Conservation (phyloP, 163 green algal genomes). For the Scenedesmus sp. region DNA sequence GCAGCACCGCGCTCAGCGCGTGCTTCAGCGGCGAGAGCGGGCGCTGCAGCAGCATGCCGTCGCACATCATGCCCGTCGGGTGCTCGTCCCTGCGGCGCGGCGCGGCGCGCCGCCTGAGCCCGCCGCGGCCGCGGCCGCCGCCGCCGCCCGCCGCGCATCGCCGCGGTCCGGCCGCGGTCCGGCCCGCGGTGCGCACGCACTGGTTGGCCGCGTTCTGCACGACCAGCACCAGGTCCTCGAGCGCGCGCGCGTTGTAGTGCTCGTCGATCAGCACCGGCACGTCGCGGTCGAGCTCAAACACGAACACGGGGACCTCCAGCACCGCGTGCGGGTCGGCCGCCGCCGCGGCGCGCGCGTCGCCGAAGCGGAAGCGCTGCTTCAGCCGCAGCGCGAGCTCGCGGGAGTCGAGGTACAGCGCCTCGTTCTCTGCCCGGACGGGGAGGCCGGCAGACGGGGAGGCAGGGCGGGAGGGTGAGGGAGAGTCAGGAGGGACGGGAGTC, state of each 20-base stretch:
- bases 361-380: not conserved
- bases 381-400: slow-evolving; percentile 37
- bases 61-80: slow-evolving; percentile 71
- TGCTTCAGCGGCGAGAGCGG: slow-evolving; percentile 62
- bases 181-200: slow-evolving; percentile 3
- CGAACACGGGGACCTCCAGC: slow-evolving; percentile 59
- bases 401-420: slow-evolving; percentile 41
- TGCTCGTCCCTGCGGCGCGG: slow-evolving; percentile 60
- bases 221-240: slow-evolving; percentile 66
- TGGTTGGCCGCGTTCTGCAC: slow-evolving; percentile 50
- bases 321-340: slow-evolving; percentile 21
- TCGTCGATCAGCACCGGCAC: slow-evolving; percentile 63
- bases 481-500: not conserved
- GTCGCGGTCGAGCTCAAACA: slow-evolving; percentile 61
- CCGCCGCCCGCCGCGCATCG: not conserved
- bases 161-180: not conserved
- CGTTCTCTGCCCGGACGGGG: slow-evolving; percentile 13
- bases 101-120: no score
- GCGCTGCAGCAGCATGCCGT: slow-evolving; percentile 52
- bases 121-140: not conserved
- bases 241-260: slow-evolving; percentile 70
- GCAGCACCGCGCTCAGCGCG: slow-evolving; percentile 55
- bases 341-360: not conserved
- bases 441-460: not conserved
- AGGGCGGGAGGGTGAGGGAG: no score